A percentile compares a stretch with the other conserved stretches of the same genome.
These are phyloP conservation scores for Tulasnella sp. DNA, from an alignment of 768 basidiomycete genomes.

Conservation along the genomic window DNA sequence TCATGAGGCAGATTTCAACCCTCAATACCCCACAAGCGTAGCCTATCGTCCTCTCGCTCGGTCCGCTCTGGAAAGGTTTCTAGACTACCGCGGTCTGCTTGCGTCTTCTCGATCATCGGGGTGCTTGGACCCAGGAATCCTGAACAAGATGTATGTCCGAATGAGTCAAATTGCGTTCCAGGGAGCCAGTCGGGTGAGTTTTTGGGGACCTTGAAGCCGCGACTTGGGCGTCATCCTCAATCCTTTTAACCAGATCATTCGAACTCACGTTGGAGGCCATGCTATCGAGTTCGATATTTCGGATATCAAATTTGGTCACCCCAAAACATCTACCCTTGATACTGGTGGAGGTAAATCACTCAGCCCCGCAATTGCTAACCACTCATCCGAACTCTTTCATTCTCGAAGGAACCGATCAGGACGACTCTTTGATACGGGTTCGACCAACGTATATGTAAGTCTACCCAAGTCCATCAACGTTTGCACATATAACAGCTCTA, in stretches of 20 bases:
- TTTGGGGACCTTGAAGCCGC: neutral
- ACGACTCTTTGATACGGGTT: conserved; percentile 56
- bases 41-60: conserved; percentile 69
- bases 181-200: conserved; percentile 49
- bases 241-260: conserved; percentile 48
- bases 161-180: conserved; percentile 66
- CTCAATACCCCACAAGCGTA: conserved; percentile 66
- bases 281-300: conserved; percentile 57
- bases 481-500: neutral
- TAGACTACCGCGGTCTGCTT: conserved; percentile 57
- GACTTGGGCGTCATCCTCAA: neutral
- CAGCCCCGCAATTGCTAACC: neutral
- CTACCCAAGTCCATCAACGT: neutral
- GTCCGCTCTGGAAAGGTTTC: conserved; percentile 59
- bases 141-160: conserved; percentile 69
- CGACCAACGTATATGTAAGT: conserved; percentile 53
- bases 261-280: conserved; percentile 59
- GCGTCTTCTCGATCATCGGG: conserved; percentile 46
- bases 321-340: conserved; percentile 54
- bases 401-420: conserved; percentile 53
- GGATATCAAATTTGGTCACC: conserved; percentile 51
- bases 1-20: conserved; percentile 61
- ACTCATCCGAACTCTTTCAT: conserved; percentile 15
- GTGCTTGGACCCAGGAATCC: conserved; percentile 59
- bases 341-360: conserved; percentile 53